Evolutionary conservation across 2,329 filamentous ascomycete genomes (phyloP).

Genomic region (Cladorrhinum sp.): DNA sequence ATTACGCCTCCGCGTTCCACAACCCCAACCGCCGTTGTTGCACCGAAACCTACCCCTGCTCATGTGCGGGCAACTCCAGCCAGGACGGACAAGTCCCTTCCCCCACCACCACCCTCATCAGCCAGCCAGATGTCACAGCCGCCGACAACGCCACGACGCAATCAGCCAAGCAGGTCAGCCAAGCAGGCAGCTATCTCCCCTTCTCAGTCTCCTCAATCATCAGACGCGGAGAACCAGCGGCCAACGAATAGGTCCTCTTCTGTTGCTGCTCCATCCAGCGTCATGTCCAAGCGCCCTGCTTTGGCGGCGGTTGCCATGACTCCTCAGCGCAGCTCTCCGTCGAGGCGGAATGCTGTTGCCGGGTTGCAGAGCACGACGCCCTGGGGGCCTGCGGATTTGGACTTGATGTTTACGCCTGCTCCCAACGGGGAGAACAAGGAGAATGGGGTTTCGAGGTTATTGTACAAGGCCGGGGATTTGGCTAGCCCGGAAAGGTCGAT

Average conservation of each 20-base stretch:
- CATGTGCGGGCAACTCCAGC: slow-evolving; percentile 17
- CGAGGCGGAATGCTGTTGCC: slow-evolving; percentile 56
- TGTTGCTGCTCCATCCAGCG: slow-evolving; percentile 3
- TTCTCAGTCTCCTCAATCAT: slow-evolving; percentile 69
- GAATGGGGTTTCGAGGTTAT: slow-evolving; percentile 47
- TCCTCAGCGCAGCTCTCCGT: slow-evolving; percentile 53
- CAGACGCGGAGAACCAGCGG: slow-evolving; percentile 76
- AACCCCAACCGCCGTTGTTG: neutral
- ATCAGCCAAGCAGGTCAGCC: slow-evolving; percentile 46
- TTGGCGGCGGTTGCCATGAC: slow-evolving; percentile 47
- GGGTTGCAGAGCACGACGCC: slow-evolving; percentile 55
- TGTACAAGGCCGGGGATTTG: slow-evolving; percentile 58
- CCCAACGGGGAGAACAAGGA: slow-evolving; percentile 41
- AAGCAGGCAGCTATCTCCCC: slow-evolving; percentile 56
- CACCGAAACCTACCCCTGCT: neutral
- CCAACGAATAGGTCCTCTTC: slow-evolving; percentile 67
- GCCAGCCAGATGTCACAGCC: slow-evolving; percentile 26
- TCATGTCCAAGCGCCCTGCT: slow-evolving; percentile 42
- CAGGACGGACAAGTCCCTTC: slow-evolving; percentile 29
- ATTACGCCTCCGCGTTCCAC: slow-evolving; percentile 3
- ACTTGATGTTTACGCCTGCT: slow-evolving; percentile 59
- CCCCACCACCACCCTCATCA: slow-evolving; percentile 30
- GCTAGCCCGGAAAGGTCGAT: slow-evolving; percentile 78
- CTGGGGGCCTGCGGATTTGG: slow-evolving; percentile 76
- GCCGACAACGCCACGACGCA: slow-evolving; percentile 43